Conservation (phyloP, 2,329 filamentous ascomycete species). For the Ophiognomonia clavigignenti-juglandacearum region DNA sequence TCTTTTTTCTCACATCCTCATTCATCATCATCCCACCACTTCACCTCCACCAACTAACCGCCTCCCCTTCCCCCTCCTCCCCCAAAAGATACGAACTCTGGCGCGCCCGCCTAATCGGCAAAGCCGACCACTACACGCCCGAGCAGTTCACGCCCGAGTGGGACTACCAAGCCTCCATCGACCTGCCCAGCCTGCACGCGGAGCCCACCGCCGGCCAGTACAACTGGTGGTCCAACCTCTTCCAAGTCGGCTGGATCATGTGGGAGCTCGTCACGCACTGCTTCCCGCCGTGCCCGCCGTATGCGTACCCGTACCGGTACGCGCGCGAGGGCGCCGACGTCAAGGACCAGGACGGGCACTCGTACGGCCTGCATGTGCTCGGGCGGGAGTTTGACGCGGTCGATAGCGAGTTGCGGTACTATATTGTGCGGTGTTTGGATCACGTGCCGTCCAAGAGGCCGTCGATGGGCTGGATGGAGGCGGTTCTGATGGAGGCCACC, state of each 20-base stretch:
- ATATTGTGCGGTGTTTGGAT: background rate
- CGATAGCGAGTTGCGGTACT: background rate
- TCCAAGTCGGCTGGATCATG: constrained; percentile 2
- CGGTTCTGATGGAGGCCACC: background rate
- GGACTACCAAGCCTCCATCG: background rate
- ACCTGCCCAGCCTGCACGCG: background rate
- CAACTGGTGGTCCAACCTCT: constrained; percentile 1
- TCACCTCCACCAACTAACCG: too few relatives aligned
- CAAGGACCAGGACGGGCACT: background rate
- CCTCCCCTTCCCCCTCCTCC: too few relatives aligned
- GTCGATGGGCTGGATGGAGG: background rate
- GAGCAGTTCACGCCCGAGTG: constrained; percentile 1
- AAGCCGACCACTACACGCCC: background rate
- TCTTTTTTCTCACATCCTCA: background rate
- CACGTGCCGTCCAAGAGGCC: background rate
- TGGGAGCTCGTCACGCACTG: background rate
- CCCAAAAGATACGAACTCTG: background rate
- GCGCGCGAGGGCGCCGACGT: background rate
- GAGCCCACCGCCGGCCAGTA: background rate
- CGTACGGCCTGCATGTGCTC: background rate
- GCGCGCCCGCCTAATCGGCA: background rate
- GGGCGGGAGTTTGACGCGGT: background rate
- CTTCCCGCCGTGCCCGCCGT: background rate
- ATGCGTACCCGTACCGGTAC: background rate
- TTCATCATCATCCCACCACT: background rate